Conservation (phyloP, 345 rosid genomes). For the Eucalyptus regnans region DNA sequence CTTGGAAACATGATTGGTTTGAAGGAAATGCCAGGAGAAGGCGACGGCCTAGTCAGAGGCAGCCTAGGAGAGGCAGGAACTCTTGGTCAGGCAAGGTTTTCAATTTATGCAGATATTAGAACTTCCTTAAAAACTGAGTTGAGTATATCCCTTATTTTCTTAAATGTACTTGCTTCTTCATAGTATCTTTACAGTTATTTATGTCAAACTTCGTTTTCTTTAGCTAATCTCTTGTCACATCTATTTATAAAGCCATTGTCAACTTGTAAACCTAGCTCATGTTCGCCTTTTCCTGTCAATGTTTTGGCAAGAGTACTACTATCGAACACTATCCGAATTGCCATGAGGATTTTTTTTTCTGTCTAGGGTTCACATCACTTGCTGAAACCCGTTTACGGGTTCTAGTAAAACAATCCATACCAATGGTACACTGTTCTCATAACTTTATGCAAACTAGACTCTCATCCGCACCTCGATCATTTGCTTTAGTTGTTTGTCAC, state of each 20-base stretch:
- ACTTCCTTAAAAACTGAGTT: no score
- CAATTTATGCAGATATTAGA: no score
- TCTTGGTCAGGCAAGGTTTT: no score
- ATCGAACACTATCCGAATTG: neutral
- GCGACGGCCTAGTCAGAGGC: no score
- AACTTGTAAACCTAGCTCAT: neutral
- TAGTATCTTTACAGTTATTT: neutral
- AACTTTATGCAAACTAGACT: neutral
- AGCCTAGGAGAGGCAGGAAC: no score
- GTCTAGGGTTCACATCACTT: neutral
- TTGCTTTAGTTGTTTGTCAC: neutral
- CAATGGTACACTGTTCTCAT: neutral
- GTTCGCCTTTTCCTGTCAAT: neutral
- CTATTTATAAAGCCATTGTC: neutral
- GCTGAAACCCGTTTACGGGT: no score
- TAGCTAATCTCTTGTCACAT: neutral
- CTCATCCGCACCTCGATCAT: neutral
- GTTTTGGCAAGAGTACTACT: neutral
- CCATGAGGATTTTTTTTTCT: neutral
- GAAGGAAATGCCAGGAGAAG: no score
- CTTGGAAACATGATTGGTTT: no score
- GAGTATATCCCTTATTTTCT: no score
- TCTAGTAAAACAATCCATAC: neutral
- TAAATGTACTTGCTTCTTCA: no score
- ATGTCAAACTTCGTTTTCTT: neutral